A percentile compares a stretch with the other conserved stretches of the same genome.
Conservation (phyloP, 306 rosid species). For the Cucumis hystrix region DNA sequence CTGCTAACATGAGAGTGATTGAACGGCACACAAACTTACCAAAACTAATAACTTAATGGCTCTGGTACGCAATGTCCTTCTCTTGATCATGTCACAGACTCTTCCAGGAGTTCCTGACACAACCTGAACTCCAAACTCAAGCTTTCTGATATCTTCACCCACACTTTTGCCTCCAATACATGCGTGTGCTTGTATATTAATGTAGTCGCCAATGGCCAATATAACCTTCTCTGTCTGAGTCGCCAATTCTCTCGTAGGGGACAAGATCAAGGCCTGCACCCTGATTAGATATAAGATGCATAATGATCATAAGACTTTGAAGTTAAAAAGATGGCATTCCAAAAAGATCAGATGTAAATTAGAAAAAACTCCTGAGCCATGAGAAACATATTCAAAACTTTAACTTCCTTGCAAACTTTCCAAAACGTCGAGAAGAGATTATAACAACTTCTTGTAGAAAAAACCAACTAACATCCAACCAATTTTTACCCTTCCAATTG, state of each 20-base stretch:
- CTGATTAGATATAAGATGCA: conserved; percentile 19
- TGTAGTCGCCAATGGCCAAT: conserved; percentile 78
- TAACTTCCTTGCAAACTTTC: background rate
- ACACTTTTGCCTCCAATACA: conserved; percentile 96
- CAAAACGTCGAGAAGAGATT: background rate
- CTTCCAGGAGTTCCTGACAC: conserved; percentile 99
- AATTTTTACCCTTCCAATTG: background rate
- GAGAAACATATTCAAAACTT: background rate
- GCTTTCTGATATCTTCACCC: conserved; percentile 88
- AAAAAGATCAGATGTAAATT: background rate
- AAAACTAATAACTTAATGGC: conserved; percentile 75
- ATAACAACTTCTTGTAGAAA: background rate
- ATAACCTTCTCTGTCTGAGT: conserved; percentile 89
- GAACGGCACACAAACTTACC: conserved; percentile 28
- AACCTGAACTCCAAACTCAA: conserved; percentile 91
- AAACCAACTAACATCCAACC: background rate
- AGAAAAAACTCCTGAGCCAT: background rate
- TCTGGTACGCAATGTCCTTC: conserved; percentile 89
- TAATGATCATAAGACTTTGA: background rate
- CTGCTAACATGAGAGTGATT: background rate
- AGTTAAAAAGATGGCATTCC: background rate
- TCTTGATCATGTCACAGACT: conserved; percentile 95
- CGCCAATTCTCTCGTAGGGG: conserved; percentile 95
- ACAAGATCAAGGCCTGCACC: conserved; percentile 81
- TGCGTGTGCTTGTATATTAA: conserved; percentile 82